Evolutionary conservation across 768 basidiomycete genomes (phyloP), one percentile per base, ranked within the genome.

Genomic region (Chalciporus chontae): DNA sequence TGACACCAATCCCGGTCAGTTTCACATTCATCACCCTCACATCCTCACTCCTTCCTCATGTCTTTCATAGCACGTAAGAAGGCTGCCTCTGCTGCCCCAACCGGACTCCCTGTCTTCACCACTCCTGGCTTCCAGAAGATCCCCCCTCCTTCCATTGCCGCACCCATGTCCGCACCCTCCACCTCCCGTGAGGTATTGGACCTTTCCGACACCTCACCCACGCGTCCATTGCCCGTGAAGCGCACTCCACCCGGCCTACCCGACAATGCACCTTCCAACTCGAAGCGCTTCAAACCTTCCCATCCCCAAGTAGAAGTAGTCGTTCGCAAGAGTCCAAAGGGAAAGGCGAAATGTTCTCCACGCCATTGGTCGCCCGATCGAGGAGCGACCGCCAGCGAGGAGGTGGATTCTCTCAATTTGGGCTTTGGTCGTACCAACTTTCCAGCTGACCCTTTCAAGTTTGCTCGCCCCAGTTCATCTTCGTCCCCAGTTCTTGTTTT

Each of bases 101-200:
- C 64, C 9, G 58, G 43, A 3, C 65, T 77, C 3, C 68, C 75
- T 0, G 67, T 74, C 1, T 76, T 78, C 53, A 72, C 75, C 1
- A 78, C 79, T 0, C 71, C 79, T 5, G 73, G 73, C 4, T 77
- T 76, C 52, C 57, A 58, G 40, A 73, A 70, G 37, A 59, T 44
- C 19, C 40, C 40, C 6, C 11, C n/a, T 17, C 17, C 47, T 11
- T 15, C 40, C 17, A 29, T 27, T 8, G 15, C 34, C 10, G 26
- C 39, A 3, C 43, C 60, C 36, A 52, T 51, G 45, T 49, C 66
- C 9, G 27, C 55, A 0, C 45, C 51, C 10, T 8, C 45, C n/a
- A 21, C n/a, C 34, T 5, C 34, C 2, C 50, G 37, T 8, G 50
- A 56, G 43, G n/a, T 54, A 5, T 54, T 59, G 34, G 62, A 64